Evolutionary conservation across 192 early-diverging fungal species (phyloP).

Genomic region (Coemansia brasiliensis): DNA sequence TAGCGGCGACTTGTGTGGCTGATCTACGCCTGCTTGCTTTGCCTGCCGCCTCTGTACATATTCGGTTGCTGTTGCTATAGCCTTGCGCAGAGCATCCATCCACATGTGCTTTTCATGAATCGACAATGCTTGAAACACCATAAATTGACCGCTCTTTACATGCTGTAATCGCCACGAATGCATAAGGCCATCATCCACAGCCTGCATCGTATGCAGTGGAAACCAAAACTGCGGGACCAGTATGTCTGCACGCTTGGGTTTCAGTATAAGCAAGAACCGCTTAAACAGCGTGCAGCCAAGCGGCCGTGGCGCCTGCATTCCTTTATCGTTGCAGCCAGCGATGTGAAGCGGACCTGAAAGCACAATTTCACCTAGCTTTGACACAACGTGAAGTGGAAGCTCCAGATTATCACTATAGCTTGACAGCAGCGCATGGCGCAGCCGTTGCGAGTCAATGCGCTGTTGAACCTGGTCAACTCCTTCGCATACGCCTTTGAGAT

Average conservation of each 20-base stretch:
- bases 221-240: slow-evolving; percentile 69
- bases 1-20: not conserved
- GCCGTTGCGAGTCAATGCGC: slow-evolving; percentile 23
- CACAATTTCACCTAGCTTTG: slow-evolving; percentile 35
- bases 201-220: slow-evolving; percentile 60
- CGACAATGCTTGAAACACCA: slow-evolving; percentile 61
- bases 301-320: not conserved
- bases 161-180: slow-evolving; percentile 42
- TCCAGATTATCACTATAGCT: slow-evolving; percentile 39
- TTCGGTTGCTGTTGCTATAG: slow-evolving; percentile 35
- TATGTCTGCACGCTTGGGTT: slow-evolving; percentile 48
- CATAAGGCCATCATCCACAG: slow-evolving; percentile 53
- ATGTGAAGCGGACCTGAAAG: slow-evolving; percentile 44
- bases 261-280: slow-evolving; percentile 61
- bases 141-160: slow-evolving; percentile 40
- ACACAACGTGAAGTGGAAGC: slow-evolving; percentile 37
- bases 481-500: slow-evolving; percentile 30
- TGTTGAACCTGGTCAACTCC: slow-evolving; percentile 43
- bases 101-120: slow-evolving; percentile 59
- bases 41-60: not conserved
- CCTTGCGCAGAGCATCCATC: slow-evolving; percentile 49
- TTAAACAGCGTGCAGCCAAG: slow-evolving; percentile 66
- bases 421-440: slow-evolving; percentile 25
- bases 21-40: not conserved
- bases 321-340: slow-evolving; percentile 15